Percentiles rank a stretch among this genome's conserved stretches.
Conservation (phyloP, 2,329 filamentous ascomycete species). For the Fusarium acutatum region DNA sequence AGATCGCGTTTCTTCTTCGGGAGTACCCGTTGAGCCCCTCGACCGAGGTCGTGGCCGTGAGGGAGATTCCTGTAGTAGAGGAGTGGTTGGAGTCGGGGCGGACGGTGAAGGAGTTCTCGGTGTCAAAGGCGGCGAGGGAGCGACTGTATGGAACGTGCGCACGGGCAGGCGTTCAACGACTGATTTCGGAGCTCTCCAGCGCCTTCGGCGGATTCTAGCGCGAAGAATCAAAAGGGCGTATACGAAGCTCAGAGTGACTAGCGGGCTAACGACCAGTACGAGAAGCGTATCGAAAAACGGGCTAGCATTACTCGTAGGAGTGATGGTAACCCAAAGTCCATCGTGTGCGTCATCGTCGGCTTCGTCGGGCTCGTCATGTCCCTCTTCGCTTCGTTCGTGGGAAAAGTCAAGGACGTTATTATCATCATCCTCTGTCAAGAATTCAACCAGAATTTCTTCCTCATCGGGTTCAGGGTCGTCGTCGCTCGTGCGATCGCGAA, state of each 20-base stretch:
- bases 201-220: constrained; percentile 84
- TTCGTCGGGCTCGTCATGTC: constrained; percentile 27
- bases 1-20: constrained; percentile 58
- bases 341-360: constrained; percentile 57
- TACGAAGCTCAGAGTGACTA: constrained; percentile 91
- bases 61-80: constrained; percentile 72
- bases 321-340: constrained; percentile 96
- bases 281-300: constrained; percentile 96
- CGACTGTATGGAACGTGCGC: constrained; percentile 90
- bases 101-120: constrained; percentile 69
- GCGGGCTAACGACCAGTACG: constrained; percentile 93
- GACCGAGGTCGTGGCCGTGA: constrained; percentile 68
- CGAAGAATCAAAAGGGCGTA: constrained; percentile 89
- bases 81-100: constrained; percentile 77
- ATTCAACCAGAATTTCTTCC: constrained; percentile 31
- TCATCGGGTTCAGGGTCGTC: constrained; percentile 7
- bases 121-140: constrained; percentile 64
- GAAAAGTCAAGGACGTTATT: constrained; percentile 38
- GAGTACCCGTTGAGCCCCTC: constrained; percentile 69
- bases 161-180: constrained; percentile 95
- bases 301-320: constrained; percentile 86
- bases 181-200: constrained; percentile 98
- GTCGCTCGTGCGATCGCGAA: neutral
- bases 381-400: constrained; percentile 31
- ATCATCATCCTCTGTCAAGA: constrained; percentile 40